These are phyloP conservation scores for Nakazawaea molendinolei DNA, from an alignment of 805 yeast genomes.

Conservation along the genomic window DNA sequence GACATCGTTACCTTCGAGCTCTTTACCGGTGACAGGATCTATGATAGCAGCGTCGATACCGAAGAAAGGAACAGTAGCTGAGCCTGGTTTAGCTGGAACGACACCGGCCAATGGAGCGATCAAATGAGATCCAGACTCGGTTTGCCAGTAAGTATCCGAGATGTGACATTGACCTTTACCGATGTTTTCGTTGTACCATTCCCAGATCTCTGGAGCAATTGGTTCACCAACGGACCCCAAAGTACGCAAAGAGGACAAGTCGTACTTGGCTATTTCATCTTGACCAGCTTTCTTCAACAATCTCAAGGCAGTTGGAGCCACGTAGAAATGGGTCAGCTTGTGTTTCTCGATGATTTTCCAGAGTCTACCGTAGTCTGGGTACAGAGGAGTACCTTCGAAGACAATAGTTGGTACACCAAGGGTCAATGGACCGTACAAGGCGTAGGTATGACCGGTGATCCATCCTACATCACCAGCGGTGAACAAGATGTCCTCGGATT, in stretches of 20 bases:
- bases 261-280: constrained; percentile 50
- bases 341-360: constrained; percentile 72
- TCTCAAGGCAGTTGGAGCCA: constrained; percentile 81
- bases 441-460: constrained; percentile 87
- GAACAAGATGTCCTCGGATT: constrained; percentile 66
- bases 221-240: constrained; percentile 87
- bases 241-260: constrained; percentile 57
- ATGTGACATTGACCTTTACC: constrained; percentile 68
- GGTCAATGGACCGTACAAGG: constrained; percentile 71
- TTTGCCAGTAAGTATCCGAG: constrained; percentile 85
- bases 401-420: constrained; percentile 75
- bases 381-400: constrained; percentile 84
- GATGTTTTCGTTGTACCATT: constrained; percentile 70
- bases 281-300: constrained; percentile 72
- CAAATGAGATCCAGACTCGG: constrained; percentile 79
- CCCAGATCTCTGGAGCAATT: constrained; percentile 81
- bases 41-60: constrained; percentile 70
- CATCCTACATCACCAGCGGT: constrained; percentile 91
- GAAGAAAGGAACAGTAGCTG: constrained; percentile 79
- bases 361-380: constrained; percentile 72
- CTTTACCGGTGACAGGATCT: constrained; percentile 71
- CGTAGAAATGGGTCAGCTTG: constrained; percentile 72
- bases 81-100: constrained; percentile 79
- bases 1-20: constrained; percentile 58
- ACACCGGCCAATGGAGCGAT: constrained; percentile 72